A percentile compares a stretch with the other conserved stretches of the same genome.
These are phyloP conservation scores for Bauhinia variegata DNA, from an alignment of 306 rosid species.

Conservation along the genomic window DNA sequence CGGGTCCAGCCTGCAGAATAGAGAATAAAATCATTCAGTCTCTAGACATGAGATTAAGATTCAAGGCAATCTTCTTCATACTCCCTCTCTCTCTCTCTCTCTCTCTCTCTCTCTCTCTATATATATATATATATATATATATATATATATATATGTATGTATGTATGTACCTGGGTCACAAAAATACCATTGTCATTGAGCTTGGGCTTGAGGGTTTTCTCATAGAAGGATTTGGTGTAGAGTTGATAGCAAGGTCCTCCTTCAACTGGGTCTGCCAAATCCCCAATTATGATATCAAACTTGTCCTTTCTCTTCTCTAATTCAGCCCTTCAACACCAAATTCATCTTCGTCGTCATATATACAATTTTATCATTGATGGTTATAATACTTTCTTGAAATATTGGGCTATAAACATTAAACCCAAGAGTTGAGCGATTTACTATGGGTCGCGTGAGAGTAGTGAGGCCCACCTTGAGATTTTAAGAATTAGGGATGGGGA, in stretches of 20 bases:
- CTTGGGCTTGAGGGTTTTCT: conserved; percentile 70
- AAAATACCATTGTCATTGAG: conserved; percentile 86
- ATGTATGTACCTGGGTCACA: conserved; percentile 97
- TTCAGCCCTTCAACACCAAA: conserved; percentile 56
- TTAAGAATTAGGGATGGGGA: too few relatives aligned
- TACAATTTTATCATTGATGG: too few relatives aligned
- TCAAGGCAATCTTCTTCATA: neutral
- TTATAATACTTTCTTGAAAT: too few relatives aligned
- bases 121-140: too few relatives aligned
- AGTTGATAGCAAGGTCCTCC: conserved; percentile 96
- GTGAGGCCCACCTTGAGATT: too few relatives aligned
- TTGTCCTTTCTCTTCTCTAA: conserved; percentile 66
- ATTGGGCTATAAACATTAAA: too few relatives aligned
- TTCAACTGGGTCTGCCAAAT: conserved; percentile 91
- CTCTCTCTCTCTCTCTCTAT: too few relatives aligned
- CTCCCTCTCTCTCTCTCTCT: too few relatives aligned
- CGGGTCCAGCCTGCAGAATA: conserved; percentile 85
- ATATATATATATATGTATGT: too few relatives aligned
- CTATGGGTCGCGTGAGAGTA: too few relatives aligned
- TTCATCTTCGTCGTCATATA: too few relatives aligned
- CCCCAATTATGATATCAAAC: conserved; percentile 82
- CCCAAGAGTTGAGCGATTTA: too few relatives aligned
- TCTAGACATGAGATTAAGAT: neutral
- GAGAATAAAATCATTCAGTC: neutral
- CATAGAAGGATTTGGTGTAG: conserved; percentile 86